Evolutionary conservation across 495 filamentous ascomycete genomes (phyloP), one percentile per base, ranked within the genome.

Genomic region (Sporormia fimetaria): DNA sequence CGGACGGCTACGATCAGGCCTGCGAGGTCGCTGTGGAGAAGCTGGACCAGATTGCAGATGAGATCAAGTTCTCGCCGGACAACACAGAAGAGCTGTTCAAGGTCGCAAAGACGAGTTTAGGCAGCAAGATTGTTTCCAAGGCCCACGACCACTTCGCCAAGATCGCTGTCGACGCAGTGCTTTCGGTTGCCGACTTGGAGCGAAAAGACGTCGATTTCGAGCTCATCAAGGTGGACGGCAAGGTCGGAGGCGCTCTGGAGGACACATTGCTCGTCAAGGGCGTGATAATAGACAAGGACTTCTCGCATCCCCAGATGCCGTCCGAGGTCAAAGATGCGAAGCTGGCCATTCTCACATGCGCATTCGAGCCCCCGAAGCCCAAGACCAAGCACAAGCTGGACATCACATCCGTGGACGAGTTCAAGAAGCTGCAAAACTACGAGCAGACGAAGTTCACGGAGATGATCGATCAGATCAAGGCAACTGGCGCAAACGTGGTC

Each of bases 321-420:
- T 78, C 78, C 35, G 81, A 94, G 62, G 88, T 99, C 37, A 69
- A 66, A 39, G 83, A 99, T 64, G 90, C 92, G 52, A 96, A 95
- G 66, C 72, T 99, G 55, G 90, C 90, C 27, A 96, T 99, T 54
- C 68, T 99, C 31, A 99, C 90, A 29, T 99, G 90, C 60, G 87
- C 90, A 1, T 96, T 99, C 62, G 90, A 99, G 66, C 90, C 90
- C n/a, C 90, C 90, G 11, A 99, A 99, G 72, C 90, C 90, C 33
- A 99, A 99, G 77, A 99, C 90, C 18, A 99, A 99, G 74, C 90
- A 99, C 67, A 94, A 94, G 73, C 73, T 99, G 21, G 92, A 99
- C 53, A 99, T 99, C 60, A 92, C 87, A 40, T 83, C 77, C 33
- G 88, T 99, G 7, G 87, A 95, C 44, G 90, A 99, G 63, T 99